Evolutionary conservation across 305 asterid species (phyloP).

Genomic region (Plantago lanceolata): DNA sequence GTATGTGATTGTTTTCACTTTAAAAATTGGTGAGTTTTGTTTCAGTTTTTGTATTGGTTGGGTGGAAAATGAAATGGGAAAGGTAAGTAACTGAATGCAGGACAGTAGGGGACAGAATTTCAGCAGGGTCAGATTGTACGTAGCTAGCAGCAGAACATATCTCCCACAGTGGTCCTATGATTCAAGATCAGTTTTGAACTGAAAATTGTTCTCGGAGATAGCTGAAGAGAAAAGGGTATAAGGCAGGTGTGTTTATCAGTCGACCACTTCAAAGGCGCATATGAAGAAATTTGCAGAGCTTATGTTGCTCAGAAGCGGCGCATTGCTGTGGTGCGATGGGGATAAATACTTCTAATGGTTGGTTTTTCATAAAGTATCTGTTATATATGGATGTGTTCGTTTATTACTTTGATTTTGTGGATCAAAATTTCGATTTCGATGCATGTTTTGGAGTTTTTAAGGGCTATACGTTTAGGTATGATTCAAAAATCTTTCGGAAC

Average conservation of each 20-base stretch:
- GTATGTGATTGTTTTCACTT: conserved; percentile 10
- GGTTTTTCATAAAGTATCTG: background rate
- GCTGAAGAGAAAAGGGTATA: conserved; percentile 80
- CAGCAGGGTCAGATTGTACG: conserved; percentile 24
- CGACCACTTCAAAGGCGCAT: conserved; percentile 60
- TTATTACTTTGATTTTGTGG: background rate
- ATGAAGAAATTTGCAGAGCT: conserved; percentile 46
- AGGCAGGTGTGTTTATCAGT: conserved; percentile 73
- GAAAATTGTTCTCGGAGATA: conserved; percentile 42
- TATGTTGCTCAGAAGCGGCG: conserved; percentile 27
- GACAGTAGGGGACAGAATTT: conserved; percentile 34
- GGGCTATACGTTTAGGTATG: no score
- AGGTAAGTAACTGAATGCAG: conserved; percentile 14
- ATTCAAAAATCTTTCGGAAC: no score
- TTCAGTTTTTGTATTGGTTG: background rate
- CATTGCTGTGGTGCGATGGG: conserved; percentile 16
- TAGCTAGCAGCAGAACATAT: background rate
- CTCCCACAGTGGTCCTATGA: no score
- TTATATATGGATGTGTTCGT: background rate
- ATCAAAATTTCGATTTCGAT: no score
- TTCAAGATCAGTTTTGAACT: no score
- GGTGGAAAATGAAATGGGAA: background rate
- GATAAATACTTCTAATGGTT: background rate
- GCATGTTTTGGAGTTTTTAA: no score
- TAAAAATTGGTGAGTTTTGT: background rate